phyloP scores from a whole-genome alignment of 495 filamentous ascomycete species.

The Trypethelium eluteriae region DNA sequence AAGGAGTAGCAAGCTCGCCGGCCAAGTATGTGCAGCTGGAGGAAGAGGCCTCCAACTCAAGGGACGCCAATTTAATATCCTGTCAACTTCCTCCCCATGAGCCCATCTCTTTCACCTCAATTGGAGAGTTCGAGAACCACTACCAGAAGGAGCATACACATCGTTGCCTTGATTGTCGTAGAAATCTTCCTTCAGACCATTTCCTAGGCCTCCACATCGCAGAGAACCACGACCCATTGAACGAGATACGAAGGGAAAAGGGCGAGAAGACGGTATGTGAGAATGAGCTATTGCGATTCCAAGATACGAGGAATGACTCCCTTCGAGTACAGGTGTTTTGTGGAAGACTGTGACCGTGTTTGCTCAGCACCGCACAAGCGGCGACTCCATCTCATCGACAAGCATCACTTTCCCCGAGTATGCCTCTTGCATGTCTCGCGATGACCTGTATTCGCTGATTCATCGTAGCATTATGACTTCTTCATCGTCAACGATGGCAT shows the following conservation, averaged over 20 bases:
- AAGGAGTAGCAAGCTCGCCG: conserved; percentile 16
- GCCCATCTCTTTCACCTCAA: conserved; percentile 59
- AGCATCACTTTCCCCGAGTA: conserved; percentile 83
- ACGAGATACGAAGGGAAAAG: conserved; percentile 57
- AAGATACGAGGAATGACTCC: conserved; percentile 1
- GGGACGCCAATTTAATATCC: conserved; percentile 44
- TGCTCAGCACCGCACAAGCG: conserved; percentile 80
- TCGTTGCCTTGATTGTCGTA: conserved; percentile 72
- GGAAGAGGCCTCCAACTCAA: conserved; percentile 20
- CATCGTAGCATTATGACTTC: conserved; percentile 71
- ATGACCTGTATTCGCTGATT: conserved; percentile 13
- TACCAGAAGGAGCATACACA: conserved; percentile 76
- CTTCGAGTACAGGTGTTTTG: conserved; percentile 73
- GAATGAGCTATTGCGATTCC: background rate
- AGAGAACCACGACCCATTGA: conserved; percentile 83
- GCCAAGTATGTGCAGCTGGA: conserved; percentile 30
- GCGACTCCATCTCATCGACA: conserved; percentile 80
- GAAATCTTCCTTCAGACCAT: conserved; percentile 45
- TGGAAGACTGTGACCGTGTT: conserved; percentile 77
- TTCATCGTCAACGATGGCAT: conserved; percentile 79
- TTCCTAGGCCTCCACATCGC: conserved; percentile 79
- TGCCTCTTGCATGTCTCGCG: background rate
- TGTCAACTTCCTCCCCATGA: conserved; percentile 79
- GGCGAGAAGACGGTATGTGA: conserved; percentile 81
- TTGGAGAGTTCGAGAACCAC: conserved; percentile 80